These are phyloP conservation scores for Sparassis latifolia DNA, from an alignment of 1,284 basidiomycete species.

Conservation along the genomic window DNA sequence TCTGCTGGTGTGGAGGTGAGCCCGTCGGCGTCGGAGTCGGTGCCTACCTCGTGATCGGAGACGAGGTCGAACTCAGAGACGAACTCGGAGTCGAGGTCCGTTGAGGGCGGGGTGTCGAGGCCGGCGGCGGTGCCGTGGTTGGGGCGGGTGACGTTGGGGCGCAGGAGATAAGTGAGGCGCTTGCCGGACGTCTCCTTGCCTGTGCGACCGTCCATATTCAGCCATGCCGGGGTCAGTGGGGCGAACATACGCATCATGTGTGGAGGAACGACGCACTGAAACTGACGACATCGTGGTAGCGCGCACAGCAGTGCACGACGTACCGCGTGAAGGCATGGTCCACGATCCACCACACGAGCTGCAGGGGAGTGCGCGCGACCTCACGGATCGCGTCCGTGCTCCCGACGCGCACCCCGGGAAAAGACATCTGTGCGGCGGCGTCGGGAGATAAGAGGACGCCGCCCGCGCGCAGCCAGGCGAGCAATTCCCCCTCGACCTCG, in stretches of 20 bases:
- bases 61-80: constrained; percentile 46
- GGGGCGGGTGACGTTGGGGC: constrained; percentile 64
- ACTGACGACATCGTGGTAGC: constrained; percentile 72
- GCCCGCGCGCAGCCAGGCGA: constrained; percentile 53
- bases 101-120: constrained; percentile 67
- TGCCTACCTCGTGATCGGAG: constrained; percentile 35
- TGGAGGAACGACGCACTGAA: constrained; percentile 51
- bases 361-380: constrained; percentile 54
- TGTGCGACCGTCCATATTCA: constrained; percentile 18
- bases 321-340: constrained; percentile 71
- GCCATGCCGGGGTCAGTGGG: too few relatives aligned
- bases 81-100: constrained; percentile 40
- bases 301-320: constrained; percentile 73
- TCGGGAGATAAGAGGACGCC: constrained; percentile 52
- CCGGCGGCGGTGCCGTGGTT: constrained; percentile 35
- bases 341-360: constrained; percentile 63
- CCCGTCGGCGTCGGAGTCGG: constrained; percentile 40
- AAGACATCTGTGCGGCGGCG: constrained; percentile 20
- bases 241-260: too few relatives aligned
- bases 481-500: constrained; percentile 59
- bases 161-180: constrained; percentile 70
- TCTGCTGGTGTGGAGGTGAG: constrained; percentile 15
- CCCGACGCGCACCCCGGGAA: constrained; percentile 42
- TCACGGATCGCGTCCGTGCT: constrained; percentile 52
- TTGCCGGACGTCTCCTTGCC: constrained; percentile 61